A percentile compares a stretch with the other conserved stretches of the same genome.
Conservation (phyloP, 163 green algal species). For the Smithsoniella earleae region DNA sequence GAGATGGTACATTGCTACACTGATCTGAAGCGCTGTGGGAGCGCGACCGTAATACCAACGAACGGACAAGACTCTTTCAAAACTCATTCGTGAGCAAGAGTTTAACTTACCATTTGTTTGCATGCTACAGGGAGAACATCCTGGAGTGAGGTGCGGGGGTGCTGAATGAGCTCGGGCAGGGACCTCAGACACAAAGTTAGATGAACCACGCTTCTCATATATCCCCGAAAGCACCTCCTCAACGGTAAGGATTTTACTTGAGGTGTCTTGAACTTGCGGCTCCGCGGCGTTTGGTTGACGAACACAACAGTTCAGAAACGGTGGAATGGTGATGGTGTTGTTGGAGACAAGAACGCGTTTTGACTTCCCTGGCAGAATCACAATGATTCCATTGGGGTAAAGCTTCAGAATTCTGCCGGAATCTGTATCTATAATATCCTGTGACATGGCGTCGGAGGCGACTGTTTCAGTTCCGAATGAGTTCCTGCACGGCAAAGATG, state of each 20-base stretch:
- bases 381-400: not conserved
- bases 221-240: not conserved
- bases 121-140: not conserved
- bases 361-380: not conserved
- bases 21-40: not conserved
- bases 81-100: not conserved
- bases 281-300: not conserved
- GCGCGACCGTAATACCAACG: not conserved
- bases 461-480: too few species aligned
- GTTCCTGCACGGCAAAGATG: too few species aligned
- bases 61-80: too few species aligned
- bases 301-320: not conserved
- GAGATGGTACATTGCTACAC: not conserved
- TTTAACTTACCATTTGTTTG: not conserved
- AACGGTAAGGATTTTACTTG: not conserved
- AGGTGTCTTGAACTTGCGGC: not conserved
- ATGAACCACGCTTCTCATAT: not conserved
- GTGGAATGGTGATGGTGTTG: not conserved
- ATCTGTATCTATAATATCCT: not conserved
- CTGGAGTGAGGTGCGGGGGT: not conserved
- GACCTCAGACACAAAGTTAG: not conserved
- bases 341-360: not conserved
- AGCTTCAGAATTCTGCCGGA: constrained; percentile 13
- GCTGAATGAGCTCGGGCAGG: not conserved
- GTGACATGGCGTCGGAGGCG: too few species aligned